phyloP scores from a whole-genome alignment of 129 eudicot genomes.

The Oenanthe sinensis region DNA sequence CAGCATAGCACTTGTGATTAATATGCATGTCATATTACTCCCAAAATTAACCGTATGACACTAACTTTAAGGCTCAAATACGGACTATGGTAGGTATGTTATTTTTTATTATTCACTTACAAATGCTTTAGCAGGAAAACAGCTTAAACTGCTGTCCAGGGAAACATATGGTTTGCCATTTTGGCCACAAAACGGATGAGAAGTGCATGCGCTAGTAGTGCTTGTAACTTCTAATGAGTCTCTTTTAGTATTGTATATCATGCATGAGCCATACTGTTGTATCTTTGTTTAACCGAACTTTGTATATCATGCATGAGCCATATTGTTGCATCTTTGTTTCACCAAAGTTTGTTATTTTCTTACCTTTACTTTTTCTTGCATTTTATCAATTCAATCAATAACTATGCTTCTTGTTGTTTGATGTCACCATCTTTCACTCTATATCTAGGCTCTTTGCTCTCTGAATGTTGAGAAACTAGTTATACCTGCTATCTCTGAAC shows the following conservation, averaged over 20 bases:
- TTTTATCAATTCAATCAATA: background rate
- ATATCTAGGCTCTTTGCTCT: slow-evolving; percentile 42
- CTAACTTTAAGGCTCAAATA: background rate
- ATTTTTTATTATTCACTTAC: background rate
- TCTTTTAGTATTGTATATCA: background rate
- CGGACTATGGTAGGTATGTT: background rate
- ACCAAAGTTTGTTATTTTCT: background rate
- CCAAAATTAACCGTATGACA: background rate
- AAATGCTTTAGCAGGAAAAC: background rate
- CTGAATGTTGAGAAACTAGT: slow-evolving; percentile 50
- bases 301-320: background rate
- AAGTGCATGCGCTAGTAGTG: background rate
- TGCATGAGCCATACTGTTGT: background rate
- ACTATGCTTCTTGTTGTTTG: background rate
- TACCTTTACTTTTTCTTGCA: background rate
- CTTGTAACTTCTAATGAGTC: slow-evolving; percentile 1
- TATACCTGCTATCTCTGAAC: slow-evolving; percentile 59
- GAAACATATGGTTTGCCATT: background rate
- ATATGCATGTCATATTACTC: background rate
- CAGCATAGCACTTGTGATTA: background rate
- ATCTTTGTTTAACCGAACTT: background rate
- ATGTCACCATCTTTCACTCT: background rate
- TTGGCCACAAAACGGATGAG: background rate
- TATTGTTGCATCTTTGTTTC: background rate
- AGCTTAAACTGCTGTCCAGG: background rate